phyloP scores from a whole-genome alignment of 2,329 filamentous ascomycete genomes.

The Fusarium torreyae region DNA sequence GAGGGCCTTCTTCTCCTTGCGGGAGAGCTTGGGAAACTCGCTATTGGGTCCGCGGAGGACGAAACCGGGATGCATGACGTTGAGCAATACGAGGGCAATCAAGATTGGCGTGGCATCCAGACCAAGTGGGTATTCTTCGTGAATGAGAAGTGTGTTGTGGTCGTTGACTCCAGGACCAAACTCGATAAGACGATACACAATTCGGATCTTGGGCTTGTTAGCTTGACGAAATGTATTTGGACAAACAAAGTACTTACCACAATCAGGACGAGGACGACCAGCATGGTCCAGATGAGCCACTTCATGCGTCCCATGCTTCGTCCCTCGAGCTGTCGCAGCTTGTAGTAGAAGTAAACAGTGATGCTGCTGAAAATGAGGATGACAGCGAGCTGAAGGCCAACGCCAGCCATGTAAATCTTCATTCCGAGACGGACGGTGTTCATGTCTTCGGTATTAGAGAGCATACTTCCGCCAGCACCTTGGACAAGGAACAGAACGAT shows the following conservation, averaged over 20 bases:
- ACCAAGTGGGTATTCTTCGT: slow-evolving; percentile 67
- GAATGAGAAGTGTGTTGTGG: slow-evolving; percentile 62
- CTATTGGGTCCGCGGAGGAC: slow-evolving; percentile 62
- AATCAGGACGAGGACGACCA: slow-evolving; percentile 55
- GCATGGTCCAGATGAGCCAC: slow-evolving; percentile 54
- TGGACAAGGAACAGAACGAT: slow-evolving; percentile 65
- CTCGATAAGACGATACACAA: slow-evolving; percentile 73
- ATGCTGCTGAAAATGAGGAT: slow-evolving; percentile 57
- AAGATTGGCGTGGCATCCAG: slow-evolving; percentile 71
- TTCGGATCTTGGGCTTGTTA: slow-evolving; percentile 61
- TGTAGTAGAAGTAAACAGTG: slow-evolving; percentile 55
- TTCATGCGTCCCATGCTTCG: slow-evolving; percentile 51
- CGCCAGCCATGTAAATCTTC: slow-evolving; percentile 58
- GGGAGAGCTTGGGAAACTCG: slow-evolving; percentile 60
- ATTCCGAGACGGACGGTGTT: slow-evolving; percentile 54
- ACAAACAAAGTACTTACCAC: slow-evolving; percentile 49
- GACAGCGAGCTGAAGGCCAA: slow-evolving; percentile 56
- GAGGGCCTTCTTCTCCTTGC: slow-evolving; percentile 62
- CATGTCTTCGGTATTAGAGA: slow-evolving; percentile 49
- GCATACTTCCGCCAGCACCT: slow-evolving; percentile 56
- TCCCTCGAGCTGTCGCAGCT: slow-evolving; percentile 44
- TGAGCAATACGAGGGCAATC: slow-evolving; percentile 60
- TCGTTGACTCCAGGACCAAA: slow-evolving; percentile 63
- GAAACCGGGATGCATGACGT: slow-evolving; percentile 64
- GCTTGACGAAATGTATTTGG: not conserved